Evolutionary conservation across 768 basidiomycete species (phyloP).

Genomic region (Coprinopsis cinerea): DNA sequence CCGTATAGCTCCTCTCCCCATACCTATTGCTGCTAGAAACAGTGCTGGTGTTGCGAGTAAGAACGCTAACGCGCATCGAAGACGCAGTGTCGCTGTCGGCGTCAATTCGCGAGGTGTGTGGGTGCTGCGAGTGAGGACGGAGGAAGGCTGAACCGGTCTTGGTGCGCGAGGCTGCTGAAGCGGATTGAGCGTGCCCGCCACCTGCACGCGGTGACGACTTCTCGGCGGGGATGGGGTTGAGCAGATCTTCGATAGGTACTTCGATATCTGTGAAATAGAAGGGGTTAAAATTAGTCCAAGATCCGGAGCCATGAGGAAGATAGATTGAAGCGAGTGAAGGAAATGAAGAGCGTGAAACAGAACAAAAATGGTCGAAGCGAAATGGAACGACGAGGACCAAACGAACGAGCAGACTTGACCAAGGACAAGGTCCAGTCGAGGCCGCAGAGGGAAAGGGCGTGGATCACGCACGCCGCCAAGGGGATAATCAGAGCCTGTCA

Average conservation of each 20-base stretch:
- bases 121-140: constrained; percentile 25
- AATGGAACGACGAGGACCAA: neutral
- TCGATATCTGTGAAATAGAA: constrained; percentile 76
- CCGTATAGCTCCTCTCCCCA: neutral
- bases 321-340: neutral
- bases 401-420: neutral
- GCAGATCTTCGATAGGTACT: constrained; percentile 69
- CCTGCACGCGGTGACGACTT: neutral
- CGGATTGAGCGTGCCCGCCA: constrained; percentile 12
- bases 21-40: constrained; percentile 7
- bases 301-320: neutral
- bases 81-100: constrained; percentile 36
- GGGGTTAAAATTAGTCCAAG: neutral
- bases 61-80: constrained; percentile 41
- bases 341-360: constrained; percentile 2
- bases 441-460: too few species aligned
- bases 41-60: constrained; percentile 22
- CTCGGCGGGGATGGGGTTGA: constrained; percentile 29
- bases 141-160: constrained; percentile 13
- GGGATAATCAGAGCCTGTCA: too few species aligned
- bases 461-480: too few species aligned
- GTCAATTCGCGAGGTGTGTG: constrained; percentile 30
- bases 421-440: too few species aligned
- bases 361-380: neutral
- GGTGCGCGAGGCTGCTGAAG: constrained; percentile 6